Evolutionary conservation across 768 basidiomycete species (phyloP).

Genomic region (Obba rivulosa): DNA sequence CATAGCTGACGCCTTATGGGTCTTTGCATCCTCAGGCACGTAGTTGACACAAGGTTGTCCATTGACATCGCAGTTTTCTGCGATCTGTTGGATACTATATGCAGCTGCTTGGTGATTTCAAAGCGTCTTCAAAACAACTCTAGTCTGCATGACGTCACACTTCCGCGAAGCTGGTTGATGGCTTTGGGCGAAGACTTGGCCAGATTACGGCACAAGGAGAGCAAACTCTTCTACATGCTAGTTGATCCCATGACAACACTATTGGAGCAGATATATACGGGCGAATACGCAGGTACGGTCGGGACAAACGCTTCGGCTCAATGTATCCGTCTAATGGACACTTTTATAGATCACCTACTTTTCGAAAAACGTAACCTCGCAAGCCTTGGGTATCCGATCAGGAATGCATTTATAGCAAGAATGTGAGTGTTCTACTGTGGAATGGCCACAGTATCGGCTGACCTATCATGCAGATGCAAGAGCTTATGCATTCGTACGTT

Average conservation of each 20-base stretch:
- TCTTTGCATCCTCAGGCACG: constrained; percentile 31
- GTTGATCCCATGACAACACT: constrained; percentile 6
- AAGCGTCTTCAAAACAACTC: constrained; percentile 16
- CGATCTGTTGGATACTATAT: constrained; percentile 44
- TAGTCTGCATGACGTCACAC: constrained; percentile 39
- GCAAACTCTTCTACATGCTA: constrained; percentile 4
- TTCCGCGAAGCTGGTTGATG: constrained; percentile 48
- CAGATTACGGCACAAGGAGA: not conserved
- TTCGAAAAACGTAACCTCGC: constrained; percentile 2
- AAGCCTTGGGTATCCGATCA: not conserved
- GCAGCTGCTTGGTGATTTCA: constrained; percentile 35
- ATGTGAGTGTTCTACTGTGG: constrained; percentile 34
- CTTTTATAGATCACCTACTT: constrained; percentile 6
- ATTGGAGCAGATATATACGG: constrained; percentile 8
- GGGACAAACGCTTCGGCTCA: not conserved
- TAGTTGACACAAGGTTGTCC: constrained; percentile 31
- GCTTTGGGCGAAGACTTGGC: not conserved
- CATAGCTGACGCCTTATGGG: not conserved
- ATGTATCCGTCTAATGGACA: not conserved
- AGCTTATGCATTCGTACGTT: not conserved
- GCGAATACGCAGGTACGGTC: not conserved
- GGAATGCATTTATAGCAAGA: constrained; percentile 38
- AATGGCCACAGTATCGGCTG: too few species aligned
- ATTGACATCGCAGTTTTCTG: constrained; percentile 47
- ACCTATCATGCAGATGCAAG: not conserved